Evolutionary conservation across 345 rosid species (phyloP).

Genomic region (Salix exigua): DNA sequence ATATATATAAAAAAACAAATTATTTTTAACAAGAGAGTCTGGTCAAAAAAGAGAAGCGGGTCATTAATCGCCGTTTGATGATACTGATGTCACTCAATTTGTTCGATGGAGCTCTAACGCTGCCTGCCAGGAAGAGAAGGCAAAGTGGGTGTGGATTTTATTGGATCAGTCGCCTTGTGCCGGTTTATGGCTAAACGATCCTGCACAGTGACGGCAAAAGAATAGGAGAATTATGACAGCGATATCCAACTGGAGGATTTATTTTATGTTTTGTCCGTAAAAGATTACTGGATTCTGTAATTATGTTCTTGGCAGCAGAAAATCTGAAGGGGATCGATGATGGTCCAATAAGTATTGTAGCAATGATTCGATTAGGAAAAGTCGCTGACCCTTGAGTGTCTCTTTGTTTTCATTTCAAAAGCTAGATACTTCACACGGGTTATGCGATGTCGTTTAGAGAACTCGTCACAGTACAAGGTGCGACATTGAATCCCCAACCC

Average conservation of each 20-base stretch:
- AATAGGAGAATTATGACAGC: background rate
- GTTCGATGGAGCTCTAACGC: background rate
- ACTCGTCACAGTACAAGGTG: too few species aligned
- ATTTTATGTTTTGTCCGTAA: background rate
- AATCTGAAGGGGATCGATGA: background rate
- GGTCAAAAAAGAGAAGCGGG: background rate
- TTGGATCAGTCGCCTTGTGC: too few species aligned
- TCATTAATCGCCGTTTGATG: background rate
- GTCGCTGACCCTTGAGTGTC: background rate
- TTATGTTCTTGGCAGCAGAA: slow-evolving; percentile 2
- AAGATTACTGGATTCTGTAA: background rate
- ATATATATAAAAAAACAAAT: too few species aligned
- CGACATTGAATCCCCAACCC: too few species aligned
- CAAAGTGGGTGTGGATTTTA: too few species aligned
- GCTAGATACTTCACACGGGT: background rate
- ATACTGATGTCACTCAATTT: background rate
- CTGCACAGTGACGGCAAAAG: background rate
- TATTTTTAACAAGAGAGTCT: background rate
- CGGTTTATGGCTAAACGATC: too few species aligned
- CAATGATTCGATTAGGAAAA: slow-evolving; percentile 8
- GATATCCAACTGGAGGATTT: background rate
- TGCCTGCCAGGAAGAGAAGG: background rate
- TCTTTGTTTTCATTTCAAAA: background rate
- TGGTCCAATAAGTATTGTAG: background rate
- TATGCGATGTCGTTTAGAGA: too few species aligned